Base-by-base conservation (phyloP, 768 basidiomycete genomes). In the Coprinellus aureogranulatus region DNA sequence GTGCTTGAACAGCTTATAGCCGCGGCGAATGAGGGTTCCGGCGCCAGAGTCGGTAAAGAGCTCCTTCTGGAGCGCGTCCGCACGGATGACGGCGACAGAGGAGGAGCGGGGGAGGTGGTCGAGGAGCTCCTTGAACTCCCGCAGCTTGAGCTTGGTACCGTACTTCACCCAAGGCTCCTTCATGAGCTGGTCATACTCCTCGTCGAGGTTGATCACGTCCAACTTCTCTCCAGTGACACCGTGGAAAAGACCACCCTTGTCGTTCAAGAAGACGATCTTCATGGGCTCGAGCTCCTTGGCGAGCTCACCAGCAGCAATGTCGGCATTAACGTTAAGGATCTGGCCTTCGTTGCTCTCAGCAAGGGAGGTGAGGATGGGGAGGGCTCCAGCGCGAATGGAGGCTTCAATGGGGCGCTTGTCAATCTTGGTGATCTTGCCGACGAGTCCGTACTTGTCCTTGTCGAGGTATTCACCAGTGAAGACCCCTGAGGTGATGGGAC, bases 111-210 rank as follows among this genome's bases (percentile, higher is more conserved):
- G 97, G 61, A 98, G 92, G 76, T 95, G 89, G 69, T 98, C 97
- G 44, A 99, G 85, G 54, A 99, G 87, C 68, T 98, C 97, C 76
- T 99, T 99, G 82, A 99, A 98, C 72, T 98, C 96, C 62, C 97
- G 89, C 57, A 99, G 83, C 77, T 98, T 98, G 72, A 99, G 90
- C 74, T 99, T 99, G 62, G 96, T 98, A 59, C 96, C 97, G 70
- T 87, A 98, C 71, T 97, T 97, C 72, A 99, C 96, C 97, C 97
- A 99, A 5, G 94, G 84, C 74, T 98, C 90, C 68, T 94, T 95
- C 94, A 98, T 92, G 58, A 99, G 87, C 23, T 83, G 83, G 63
- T 96, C 92, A 73, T 96, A 98, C 77, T 99, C 97, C 90, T 99
- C 97, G 67, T 99, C 97, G 46, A 99, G 76, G 75, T 98, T 99